phyloP scores from a whole-genome alignment of 1,139 yeast genomes.

The Eremothecium sinecaudum region DNA sequence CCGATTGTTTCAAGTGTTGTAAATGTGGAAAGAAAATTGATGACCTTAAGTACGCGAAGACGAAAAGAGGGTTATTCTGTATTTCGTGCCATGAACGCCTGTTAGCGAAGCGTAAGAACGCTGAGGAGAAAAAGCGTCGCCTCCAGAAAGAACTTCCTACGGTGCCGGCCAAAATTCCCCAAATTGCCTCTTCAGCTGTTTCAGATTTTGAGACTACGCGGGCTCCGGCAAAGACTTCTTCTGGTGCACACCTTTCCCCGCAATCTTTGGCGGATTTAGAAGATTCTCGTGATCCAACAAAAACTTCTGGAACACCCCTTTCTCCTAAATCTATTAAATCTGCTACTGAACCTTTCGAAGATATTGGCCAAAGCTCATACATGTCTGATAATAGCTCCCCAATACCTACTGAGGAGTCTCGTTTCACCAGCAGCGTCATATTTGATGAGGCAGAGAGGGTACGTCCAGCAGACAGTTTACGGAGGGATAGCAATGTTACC shows the following conservation, averaged over 20 bases:
- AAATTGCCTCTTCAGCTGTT: neutral
- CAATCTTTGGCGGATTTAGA: neutral
- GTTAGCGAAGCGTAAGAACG: constrained; percentile 33
- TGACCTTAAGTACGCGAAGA: constrained; percentile 84
- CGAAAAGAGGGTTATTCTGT: constrained; percentile 89
- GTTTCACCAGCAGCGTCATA: too few species aligned
- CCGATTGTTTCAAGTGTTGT: constrained; percentile 83
- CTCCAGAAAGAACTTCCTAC: constrained; percentile 27
- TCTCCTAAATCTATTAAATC: neutral
- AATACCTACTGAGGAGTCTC: neutral
- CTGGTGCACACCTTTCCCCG: too few species aligned
- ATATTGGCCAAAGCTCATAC: neutral
- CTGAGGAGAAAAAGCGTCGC: constrained; percentile 35
- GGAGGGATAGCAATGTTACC: neutral
- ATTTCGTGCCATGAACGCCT: constrained; percentile 86
- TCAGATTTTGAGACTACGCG: neutral
- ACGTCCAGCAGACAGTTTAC: neutral
- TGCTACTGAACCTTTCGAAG: neutral
- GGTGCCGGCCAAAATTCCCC: constrained; percentile 17
- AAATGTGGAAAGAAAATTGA: constrained; percentile 83
- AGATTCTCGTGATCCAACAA: neutral
- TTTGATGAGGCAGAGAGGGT: constrained; percentile 4
- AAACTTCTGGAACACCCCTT: neutral
- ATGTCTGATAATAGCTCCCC: neutral
- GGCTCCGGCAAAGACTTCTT: neutral